Evolutionary conservation across 768 basidiomycete genomes (phyloP).

Genomic region (Russula sp.): DNA sequence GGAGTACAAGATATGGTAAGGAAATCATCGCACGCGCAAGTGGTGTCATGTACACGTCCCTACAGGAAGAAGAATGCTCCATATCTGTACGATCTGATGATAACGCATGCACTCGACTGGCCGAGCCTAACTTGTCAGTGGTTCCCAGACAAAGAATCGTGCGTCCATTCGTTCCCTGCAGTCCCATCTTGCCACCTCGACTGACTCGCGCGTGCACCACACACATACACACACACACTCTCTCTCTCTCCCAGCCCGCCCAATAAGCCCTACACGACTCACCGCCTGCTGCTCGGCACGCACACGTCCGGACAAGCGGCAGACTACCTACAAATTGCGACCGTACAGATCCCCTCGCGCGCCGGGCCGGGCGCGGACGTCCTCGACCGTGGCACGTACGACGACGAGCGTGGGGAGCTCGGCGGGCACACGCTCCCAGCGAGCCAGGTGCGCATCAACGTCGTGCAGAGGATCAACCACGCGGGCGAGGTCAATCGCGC

Average conservation of each 20-base stretch:
- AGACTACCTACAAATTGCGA: slow-evolving; percentile 94
- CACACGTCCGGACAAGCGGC: slow-evolving; percentile 93
- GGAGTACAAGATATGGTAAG: slow-evolving; percentile 84
- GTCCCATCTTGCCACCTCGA: background rate
- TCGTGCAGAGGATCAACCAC: slow-evolving; percentile 94
- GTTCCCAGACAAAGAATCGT: slow-evolving; percentile 97
- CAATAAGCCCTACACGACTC: slow-evolving; percentile 90
- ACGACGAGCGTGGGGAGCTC: slow-evolving; percentile 89
- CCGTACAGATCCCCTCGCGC: slow-evolving; percentile 86
- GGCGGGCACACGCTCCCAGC: slow-evolving; percentile 79
- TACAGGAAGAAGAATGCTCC: slow-evolving; percentile 94
- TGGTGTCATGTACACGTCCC: slow-evolving; percentile 1
- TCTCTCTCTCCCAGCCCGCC: slow-evolving; percentile 49
- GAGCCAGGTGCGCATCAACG: slow-evolving; percentile 77
- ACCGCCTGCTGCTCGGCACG: slow-evolving; percentile 91
- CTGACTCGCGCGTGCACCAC: background rate
- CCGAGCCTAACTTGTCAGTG: slow-evolving; percentile 97
- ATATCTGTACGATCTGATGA: slow-evolving; percentile 94
- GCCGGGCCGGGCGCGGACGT: slow-evolving; percentile 64
- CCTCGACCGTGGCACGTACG: slow-evolving; percentile 73
- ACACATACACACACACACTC: too few species aligned
- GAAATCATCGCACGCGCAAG: background rate
- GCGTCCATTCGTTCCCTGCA: slow-evolving; percentile 27
- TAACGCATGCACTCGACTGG: slow-evolving; percentile 98
- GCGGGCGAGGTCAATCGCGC: slow-evolving; percentile 93